A percentile compares a stretch with the other conserved stretches of the same genome.
Evolutionary conservation across 352 stramenopile genomes (phyloP).

Genomic region (Globisporangium okanoganense): DNA sequence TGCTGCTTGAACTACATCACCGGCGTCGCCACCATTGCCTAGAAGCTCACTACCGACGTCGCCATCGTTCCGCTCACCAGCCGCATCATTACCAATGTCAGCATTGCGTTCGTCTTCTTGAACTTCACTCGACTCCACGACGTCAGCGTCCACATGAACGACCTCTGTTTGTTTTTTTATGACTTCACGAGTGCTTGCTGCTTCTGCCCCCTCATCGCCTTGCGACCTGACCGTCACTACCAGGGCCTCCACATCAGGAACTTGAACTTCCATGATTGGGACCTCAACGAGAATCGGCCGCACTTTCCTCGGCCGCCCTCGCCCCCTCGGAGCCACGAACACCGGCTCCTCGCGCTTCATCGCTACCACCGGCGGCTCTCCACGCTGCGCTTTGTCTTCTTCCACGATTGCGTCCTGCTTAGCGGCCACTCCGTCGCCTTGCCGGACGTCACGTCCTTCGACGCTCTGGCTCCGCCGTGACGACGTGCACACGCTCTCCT

Average conservation of each 20-base stretch:
- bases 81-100: neutral
- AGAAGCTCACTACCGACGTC: neutral
- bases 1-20: neutral
- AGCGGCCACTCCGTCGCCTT: neutral
- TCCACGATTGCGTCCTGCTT: neutral
- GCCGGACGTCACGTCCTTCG: neutral
- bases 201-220: neutral
- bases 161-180: neutral
- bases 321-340: neutral
- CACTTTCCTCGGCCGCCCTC: constrained; percentile 1
- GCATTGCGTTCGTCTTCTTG: neutral
- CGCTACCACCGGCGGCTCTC: neutral
- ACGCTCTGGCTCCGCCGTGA: neutral
- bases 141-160: neutral
- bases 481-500: neutral
- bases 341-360: neutral
- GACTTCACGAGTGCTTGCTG: neutral
- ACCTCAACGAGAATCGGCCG: neutral
- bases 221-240: neutral
- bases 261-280: neutral
- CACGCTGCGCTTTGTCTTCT: neutral
- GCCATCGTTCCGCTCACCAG: neutral
- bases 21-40: neutral
- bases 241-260: neutral
- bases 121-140: neutral